phyloP scores from a whole-genome alignment of 2,329 filamentous ascomycete species.

The Xylaria sp. region DNA sequence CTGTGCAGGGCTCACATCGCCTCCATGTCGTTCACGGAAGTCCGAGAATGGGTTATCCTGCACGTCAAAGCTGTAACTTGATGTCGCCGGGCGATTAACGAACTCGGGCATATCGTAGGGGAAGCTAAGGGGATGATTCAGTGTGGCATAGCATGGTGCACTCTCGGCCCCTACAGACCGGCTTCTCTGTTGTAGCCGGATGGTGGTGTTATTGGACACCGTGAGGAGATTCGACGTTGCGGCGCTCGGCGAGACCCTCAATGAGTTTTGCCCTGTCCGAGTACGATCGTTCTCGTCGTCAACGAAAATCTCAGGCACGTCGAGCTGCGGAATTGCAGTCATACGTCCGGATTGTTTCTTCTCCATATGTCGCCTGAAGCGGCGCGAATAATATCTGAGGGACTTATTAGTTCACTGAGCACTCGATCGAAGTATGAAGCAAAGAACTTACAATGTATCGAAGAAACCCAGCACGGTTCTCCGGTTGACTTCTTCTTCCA shows the following conservation, averaged over 20 bases:
- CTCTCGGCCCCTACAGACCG: conserved; percentile 43
- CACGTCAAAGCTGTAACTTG: conserved; percentile 56
- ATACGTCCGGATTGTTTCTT: conserved; percentile 70
- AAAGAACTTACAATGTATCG: conserved; percentile 65
- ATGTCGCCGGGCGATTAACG: conserved; percentile 41
- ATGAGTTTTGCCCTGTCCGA: conserved; percentile 24
- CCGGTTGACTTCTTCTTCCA: conserved; percentile 88
- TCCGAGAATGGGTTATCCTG: conserved; percentile 39
- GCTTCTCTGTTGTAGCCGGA: conserved; percentile 36
- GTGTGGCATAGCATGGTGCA: conserved; percentile 39
- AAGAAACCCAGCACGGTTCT: conserved; percentile 93
- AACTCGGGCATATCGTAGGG: conserved; percentile 44
- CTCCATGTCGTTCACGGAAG: conserved; percentile 56
- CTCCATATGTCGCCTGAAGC: conserved; percentile 71
- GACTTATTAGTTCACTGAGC: conserved; percentile 15
- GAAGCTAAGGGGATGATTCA: conserved; percentile 49
- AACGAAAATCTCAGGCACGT: conserved; percentile 84
- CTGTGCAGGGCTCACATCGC: conserved; percentile 66
- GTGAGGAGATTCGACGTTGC: conserved; percentile 33
- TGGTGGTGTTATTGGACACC: conserved; percentile 30
- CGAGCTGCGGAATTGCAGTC: conserved; percentile 70
- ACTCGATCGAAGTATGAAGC: neutral
- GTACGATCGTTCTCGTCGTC: conserved; percentile 62
- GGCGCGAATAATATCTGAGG: conserved; percentile 69
- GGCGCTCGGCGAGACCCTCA: conserved; percentile 24